Percentiles rank a stretch among this genome's conserved stretches.
These are phyloP conservation scores for Lentinula detonsa DNA, from an alignment of 768 basidiomycete species.

Conservation along the genomic window DNA sequence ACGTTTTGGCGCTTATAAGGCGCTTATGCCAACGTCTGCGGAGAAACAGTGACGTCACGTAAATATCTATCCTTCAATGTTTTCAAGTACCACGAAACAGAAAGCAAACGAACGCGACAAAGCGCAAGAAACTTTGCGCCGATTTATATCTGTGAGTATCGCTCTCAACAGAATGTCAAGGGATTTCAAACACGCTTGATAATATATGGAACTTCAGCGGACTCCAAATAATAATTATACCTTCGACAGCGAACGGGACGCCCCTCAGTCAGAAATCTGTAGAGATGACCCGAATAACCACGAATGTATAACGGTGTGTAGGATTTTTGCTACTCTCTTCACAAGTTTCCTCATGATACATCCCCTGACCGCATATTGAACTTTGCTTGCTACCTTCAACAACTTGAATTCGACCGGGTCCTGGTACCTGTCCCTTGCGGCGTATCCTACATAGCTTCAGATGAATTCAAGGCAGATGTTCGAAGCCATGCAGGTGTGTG, in stretches of 20 bases:
- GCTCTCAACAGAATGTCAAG: background rate
- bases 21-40: too few species aligned
- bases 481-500: slow-evolving; percentile 66
- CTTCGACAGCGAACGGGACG: slow-evolving; percentile 57
- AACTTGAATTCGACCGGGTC: background rate
- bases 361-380: background rate
- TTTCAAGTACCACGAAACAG: background rate
- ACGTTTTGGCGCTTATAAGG: too few species aligned
- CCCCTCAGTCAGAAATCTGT: slow-evolving; percentile 54
- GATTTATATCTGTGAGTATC: slow-evolving; percentile 36
- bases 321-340: background rate
- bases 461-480: slow-evolving; percentile 62
- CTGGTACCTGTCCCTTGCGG: slow-evolving; percentile 1
- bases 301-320: slow-evolving; percentile 54
- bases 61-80: slow-evolving; percentile 9
- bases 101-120: background rate
- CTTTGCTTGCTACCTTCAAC: background rate
- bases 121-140: slow-evolving; percentile 24
- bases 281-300: slow-evolving; percentile 34
- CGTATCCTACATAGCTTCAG: slow-evolving; percentile 35
- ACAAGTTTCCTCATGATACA: background rate
- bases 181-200: background rate
- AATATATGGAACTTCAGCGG: slow-evolving; percentile 24
- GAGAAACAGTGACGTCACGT: background rate
- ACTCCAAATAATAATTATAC: slow-evolving; percentile 48